phyloP scores from a whole-genome alignment of 148 eudicot species.

The Arbutus unedo region DNA sequence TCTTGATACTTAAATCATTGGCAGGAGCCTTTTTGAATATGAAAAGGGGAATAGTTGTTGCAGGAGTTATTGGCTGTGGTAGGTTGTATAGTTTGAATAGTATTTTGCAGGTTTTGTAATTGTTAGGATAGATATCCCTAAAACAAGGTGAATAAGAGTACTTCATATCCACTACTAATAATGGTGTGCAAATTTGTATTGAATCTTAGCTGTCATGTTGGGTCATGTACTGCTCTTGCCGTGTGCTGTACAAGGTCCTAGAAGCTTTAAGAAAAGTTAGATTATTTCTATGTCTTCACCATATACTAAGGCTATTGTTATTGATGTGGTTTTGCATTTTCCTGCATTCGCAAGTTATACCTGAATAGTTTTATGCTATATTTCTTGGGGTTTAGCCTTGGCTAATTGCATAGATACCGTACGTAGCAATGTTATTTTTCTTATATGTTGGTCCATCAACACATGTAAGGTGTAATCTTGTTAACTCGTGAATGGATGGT shows the following conservation, averaged over 20 bases:
- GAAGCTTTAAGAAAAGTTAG: not conserved
- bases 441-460: not conserved
- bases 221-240: too few species aligned
- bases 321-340: not conserved
- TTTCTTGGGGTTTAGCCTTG: too few species aligned
- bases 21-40: not conserved
- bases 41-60: not conserved
- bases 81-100: not conserved
- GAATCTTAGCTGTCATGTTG: not conserved
- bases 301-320: not conserved
- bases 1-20: not conserved
- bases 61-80: not conserved
- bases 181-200: not conserved
- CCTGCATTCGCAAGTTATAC: not conserved
- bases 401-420: not conserved
- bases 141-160: too few species aligned
- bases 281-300: not conserved
- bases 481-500: not conserved
- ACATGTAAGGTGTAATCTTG: not conserved
- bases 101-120: not conserved
- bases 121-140: too few species aligned
- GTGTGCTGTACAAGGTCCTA: too few species aligned
- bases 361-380: not conserved
- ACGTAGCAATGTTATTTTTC: not conserved
- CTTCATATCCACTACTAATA: not conserved